A percentile compares a stretch with the other conserved stretches of the same genome.
These are phyloP conservation scores for Mucor piriformis DNA, from an alignment of 371 early-diverging fungal species.

Conservation along the genomic window DNA sequence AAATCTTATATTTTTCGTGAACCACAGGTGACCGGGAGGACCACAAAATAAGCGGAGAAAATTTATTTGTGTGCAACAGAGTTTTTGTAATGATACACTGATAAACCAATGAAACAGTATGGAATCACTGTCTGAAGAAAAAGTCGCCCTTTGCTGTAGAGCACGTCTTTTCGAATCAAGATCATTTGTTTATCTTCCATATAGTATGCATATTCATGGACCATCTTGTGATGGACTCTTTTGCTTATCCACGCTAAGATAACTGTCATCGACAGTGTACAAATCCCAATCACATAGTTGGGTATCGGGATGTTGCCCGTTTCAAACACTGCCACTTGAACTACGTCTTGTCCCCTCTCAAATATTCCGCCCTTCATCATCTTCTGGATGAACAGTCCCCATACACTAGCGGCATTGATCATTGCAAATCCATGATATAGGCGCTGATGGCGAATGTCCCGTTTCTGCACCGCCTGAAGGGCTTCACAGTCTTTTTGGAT, in stretches of 20 bases:
- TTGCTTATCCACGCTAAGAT: background rate
- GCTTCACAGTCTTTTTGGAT: slow-evolving; percentile 36
- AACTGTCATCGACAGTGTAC: background rate
- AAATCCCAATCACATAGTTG: background rate
- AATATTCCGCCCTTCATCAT: background rate
- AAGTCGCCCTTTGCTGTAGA: background rate
- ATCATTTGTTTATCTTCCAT: background rate
- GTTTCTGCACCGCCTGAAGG: slow-evolving; percentile 30
- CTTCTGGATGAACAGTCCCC: slow-evolving; percentile 7
- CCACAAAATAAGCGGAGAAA: background rate
- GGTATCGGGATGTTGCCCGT: slow-evolving; percentile 8
- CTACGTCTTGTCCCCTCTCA: slow-evolving; percentile 3
- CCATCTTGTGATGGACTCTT: background rate
- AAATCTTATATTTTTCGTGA: slow-evolving; percentile 5
- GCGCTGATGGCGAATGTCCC: background rate
- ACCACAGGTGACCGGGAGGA: slow-evolving; percentile 7
- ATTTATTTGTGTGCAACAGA: background rate
- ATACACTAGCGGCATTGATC: slow-evolving; percentile 4
- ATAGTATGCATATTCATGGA: background rate
- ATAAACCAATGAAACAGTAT: slow-evolving; percentile 14
- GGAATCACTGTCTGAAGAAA: slow-evolving; percentile 2
- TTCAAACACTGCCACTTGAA: background rate
- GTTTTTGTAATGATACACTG: background rate
- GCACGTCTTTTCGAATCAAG: slow-evolving; percentile 8
- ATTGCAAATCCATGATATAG: background rate